Percentiles rank a stretch among this genome's conserved stretches.
phyloP scores from a whole-genome alignment of 805 yeast species.

The Limtongia smithiae region DNA sequence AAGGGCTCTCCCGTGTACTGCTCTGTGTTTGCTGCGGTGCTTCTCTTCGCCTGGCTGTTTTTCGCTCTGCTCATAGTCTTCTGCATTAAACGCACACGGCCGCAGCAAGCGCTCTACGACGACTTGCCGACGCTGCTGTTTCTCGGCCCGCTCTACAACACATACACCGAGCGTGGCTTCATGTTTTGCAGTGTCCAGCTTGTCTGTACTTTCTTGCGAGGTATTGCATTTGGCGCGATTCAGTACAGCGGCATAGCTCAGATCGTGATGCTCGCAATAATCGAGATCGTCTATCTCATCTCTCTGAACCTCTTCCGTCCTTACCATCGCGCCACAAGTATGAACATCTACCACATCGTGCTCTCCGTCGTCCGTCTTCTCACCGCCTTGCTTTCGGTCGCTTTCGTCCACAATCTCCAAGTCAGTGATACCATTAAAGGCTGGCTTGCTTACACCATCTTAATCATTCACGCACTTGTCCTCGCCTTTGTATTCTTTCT shows the following conservation, averaged over 20 bases:
- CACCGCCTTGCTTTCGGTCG: conserved; percentile 31
- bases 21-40: conserved; percentile 33
- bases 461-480: conserved; percentile 35
- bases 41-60: conserved; percentile 32
- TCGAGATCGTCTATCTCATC: conserved; percentile 32
- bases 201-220: conserved; percentile 32
- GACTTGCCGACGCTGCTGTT: conserved; percentile 32
- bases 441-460: conserved; percentile 37
- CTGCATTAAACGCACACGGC: conserved; percentile 19
- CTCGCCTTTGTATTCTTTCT: conserved; percentile 32
- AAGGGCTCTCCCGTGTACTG: conserved; percentile 27
- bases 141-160: conserved; percentile 37
- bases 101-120: conserved; percentile 32
- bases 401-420: conserved; percentile 31
- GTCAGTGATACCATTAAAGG: conserved; percentile 29
- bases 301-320: conserved; percentile 31
- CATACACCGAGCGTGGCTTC: conserved; percentile 31
- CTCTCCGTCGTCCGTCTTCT: conserved; percentile 29
- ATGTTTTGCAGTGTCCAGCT: conserved; percentile 27
- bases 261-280: conserved; percentile 33
- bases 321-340: conserved; percentile 31
- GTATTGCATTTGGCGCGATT: conserved; percentile 36
- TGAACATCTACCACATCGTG: conserved; percentile 31
- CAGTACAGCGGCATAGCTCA: conserved; percentile 39
- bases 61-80: conserved; percentile 21